phyloP scores from a whole-genome alignment of 1,284 basidiomycete species.

The Malassezia nana region DNA sequence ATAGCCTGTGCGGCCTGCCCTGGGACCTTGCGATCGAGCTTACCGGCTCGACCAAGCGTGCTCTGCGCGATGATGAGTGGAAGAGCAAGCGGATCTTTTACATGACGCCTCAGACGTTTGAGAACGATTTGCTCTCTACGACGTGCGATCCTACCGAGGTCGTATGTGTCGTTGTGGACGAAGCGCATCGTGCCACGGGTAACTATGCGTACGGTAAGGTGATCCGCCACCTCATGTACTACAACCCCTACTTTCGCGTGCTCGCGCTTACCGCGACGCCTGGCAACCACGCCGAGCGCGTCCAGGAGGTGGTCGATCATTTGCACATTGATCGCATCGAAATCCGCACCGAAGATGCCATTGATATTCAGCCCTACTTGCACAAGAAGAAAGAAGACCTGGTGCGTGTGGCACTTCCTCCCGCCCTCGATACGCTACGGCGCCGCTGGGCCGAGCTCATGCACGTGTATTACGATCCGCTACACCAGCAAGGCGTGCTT shows the following conservation, averaged over 20 bases:
- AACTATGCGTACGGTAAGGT: constrained; percentile 86
- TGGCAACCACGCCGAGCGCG: constrained; percentile 70
- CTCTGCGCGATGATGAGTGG: constrained; percentile 55
- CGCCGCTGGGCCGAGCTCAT: constrained; percentile 47
- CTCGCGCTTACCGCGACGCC: constrained; percentile 93
- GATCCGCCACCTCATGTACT: constrained; percentile 78
- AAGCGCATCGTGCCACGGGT: constrained; percentile 88
- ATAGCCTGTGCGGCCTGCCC: constrained; percentile 85
- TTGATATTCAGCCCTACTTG: constrained; percentile 77
- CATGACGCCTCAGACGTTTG: constrained; percentile 92
- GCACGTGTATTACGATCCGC: constrained; percentile 30
- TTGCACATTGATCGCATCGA: constrained; percentile 95
- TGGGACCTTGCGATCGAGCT: constrained; percentile 74
- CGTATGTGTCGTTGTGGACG: constrained; percentile 76
- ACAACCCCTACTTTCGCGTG: constrained; percentile 84
- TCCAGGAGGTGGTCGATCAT: constrained; percentile 83
- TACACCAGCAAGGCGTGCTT: constrained; percentile 29
- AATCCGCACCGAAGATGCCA: constrained; percentile 79
- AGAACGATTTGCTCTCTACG: constrained; percentile 70
- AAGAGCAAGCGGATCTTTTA: constrained; percentile 81
- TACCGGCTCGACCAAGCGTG: constrained; percentile 56
- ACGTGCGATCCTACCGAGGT: constrained; percentile 70
- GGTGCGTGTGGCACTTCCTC: constrained; percentile 33
- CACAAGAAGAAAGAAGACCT: constrained; percentile 61
- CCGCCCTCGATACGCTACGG: constrained; percentile 32